These are phyloP conservation scores for Nectriaceae sp. DNA, from an alignment of 2,329 filamentous ascomycete genomes.

Conservation along the genomic window DNA sequence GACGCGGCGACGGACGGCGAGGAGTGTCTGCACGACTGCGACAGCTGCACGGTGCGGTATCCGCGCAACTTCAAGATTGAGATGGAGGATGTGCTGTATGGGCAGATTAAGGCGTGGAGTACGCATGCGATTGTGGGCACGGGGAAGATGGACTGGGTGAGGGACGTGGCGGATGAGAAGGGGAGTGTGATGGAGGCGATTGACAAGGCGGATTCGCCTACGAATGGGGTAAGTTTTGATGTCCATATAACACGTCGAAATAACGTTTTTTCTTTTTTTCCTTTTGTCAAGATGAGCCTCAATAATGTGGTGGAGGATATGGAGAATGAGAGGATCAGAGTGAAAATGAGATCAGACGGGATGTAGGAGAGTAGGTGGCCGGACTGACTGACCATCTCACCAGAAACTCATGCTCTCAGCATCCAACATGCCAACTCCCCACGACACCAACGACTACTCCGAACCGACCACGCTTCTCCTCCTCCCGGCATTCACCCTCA, in stretches of 20 bases:
- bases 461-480: constrained; percentile 79
- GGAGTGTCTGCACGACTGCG: constrained; percentile 86
- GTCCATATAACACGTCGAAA: too few relatives aligned
- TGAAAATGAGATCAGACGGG: background rate
- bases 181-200: constrained; percentile 82
- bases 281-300: too few relatives aligned
- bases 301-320: background rate
- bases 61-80: constrained; percentile 75
- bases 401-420: constrained; percentile 88
- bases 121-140: constrained; percentile 92
- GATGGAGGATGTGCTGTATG: constrained; percentile 77
- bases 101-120: constrained; percentile 81
- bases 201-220: constrained; percentile 56
- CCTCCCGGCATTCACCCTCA: constrained; percentile 79
- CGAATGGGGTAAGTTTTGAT: constrained; percentile 66
- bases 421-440: constrained; percentile 83
- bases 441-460: constrained; percentile 61
- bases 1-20: constrained; percentile 80
- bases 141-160: constrained; percentile 93
- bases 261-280: too few relatives aligned
- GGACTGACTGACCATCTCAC: too few relatives aligned
- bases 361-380: background rate
- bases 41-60: constrained; percentile 75
- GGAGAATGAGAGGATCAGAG: background rate
- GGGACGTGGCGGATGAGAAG: constrained; percentile 85